Evolutionary conservation across 2,329 filamentous ascomycete species (phyloP).

Genomic region (Alternaria infectoria): DNA sequence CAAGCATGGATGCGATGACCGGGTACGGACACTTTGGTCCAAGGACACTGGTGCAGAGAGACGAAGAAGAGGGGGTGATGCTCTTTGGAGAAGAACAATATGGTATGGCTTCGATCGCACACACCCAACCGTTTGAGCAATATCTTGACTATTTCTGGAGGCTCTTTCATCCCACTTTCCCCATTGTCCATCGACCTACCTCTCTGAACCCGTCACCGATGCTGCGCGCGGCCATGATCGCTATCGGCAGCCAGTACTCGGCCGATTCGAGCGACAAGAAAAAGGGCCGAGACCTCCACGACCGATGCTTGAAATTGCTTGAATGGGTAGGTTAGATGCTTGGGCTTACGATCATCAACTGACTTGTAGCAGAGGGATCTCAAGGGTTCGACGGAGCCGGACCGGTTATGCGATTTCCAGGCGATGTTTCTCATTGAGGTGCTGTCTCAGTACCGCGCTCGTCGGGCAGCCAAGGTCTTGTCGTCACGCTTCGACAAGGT

Average conservation of each 20-base stretch:
- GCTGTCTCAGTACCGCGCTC: constrained; percentile 51
- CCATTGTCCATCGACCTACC: constrained; percentile 52
- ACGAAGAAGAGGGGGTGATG: constrained; percentile 43
- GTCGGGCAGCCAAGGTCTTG: constrained; percentile 45
- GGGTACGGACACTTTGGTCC: constrained; percentile 36
- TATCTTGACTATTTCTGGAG: constrained; percentile 56
- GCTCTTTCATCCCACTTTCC: constrained; percentile 53
- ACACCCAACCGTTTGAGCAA: constrained; percentile 45
- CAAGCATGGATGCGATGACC: constrained; percentile 28
- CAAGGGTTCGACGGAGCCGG: constrained; percentile 30
- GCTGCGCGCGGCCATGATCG: constrained; percentile 53
- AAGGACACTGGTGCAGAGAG: constrained; percentile 44
- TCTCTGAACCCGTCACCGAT: constrained; percentile 51
- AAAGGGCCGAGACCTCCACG: constrained; percentile 50
- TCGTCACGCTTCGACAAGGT: constrained; percentile 48
- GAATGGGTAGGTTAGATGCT: constrained; percentile 33
- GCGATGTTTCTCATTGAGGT: constrained; percentile 53
- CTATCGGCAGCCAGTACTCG: constrained; percentile 52
- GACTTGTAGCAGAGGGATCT: constrained; percentile 34
- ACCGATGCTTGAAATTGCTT: constrained; percentile 51
- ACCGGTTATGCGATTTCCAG: constrained; percentile 52
- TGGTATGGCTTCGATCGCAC: constrained; percentile 45
- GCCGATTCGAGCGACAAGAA: constrained; percentile 41
- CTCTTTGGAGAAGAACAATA: constrained; percentile 47
- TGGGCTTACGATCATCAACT: constrained; percentile 8